phyloP scores from a whole-genome alignment of 805 yeast genomes.

The Pichia nanzhaoensis region DNA sequence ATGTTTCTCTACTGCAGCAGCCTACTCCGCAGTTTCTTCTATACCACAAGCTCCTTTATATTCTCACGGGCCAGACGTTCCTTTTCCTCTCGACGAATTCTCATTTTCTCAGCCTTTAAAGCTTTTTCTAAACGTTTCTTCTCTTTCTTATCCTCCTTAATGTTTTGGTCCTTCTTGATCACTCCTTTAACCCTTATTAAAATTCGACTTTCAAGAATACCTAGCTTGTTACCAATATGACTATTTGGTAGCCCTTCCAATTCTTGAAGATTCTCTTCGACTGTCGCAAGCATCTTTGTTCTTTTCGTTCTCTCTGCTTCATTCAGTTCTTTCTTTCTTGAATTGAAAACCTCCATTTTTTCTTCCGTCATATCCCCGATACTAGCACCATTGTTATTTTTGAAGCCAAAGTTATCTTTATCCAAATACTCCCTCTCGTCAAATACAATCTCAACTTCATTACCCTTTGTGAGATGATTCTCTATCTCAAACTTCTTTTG shows the following conservation, averaged over 20 bases:
- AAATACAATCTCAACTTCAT: conserved; percentile 34
- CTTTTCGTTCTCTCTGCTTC: conserved; percentile 32
- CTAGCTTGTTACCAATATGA: conserved; percentile 20
- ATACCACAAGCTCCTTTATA: conserved; percentile 7
- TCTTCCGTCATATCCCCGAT: not conserved
- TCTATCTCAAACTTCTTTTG: conserved; percentile 49
- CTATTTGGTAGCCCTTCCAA: conserved; percentile 21
- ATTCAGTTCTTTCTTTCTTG: conserved; percentile 14
- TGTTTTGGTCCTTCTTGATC: conserved; percentile 10
- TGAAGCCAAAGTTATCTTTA: conserved; percentile 9
- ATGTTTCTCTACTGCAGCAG: too few species aligned
- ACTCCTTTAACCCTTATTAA: conserved; percentile 15
- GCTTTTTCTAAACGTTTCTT: conserved; percentile 28
- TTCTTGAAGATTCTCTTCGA: conserved; percentile 22
- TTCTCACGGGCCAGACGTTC: conserved; percentile 11
- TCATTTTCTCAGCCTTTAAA: conserved; percentile 31
- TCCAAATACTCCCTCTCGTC: conserved; percentile 32
- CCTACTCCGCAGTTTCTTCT: too few species aligned
- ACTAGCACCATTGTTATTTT: not conserved
- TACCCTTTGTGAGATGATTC: conserved; percentile 38
- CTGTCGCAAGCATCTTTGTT: conserved; percentile 25
- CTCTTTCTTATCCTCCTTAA: conserved; percentile 25
- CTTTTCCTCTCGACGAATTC: conserved; percentile 17
- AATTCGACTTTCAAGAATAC: conserved; percentile 16
- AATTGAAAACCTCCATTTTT: not conserved